Evolutionary conservation across 371 early-diverging fungal genomes (phyloP).

Genomic region (Blakeslea trispora): DNA sequence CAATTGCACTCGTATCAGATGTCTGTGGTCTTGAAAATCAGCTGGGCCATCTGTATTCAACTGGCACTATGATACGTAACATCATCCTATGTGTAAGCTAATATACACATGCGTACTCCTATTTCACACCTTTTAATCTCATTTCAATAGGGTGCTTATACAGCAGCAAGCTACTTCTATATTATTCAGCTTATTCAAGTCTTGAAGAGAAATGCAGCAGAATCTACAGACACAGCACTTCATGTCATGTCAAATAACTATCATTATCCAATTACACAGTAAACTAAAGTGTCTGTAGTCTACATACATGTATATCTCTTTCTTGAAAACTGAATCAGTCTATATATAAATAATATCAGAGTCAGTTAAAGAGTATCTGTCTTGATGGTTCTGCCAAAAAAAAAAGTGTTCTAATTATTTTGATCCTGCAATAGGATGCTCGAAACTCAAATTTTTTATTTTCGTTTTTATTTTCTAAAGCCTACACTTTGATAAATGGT

Average conservation of each 20-base stretch:
- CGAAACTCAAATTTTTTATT: too few species aligned
- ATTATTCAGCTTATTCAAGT: constrained; percentile 7
- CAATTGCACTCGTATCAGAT: constrained; percentile 10
- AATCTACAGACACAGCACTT: constrained; percentile 8
- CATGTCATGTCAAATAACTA: constrained; percentile 8
- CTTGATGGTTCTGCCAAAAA: too few species aligned
- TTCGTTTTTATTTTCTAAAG: too few species aligned
- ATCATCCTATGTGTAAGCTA: constrained; percentile 15
- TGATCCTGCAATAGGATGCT: too few species aligned
- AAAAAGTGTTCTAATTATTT: too few species aligned
- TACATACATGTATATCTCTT: too few species aligned
- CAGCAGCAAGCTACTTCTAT: constrained; percentile 15
- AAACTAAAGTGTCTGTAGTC: too few species aligned
- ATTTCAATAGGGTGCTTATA: constrained; percentile 21
- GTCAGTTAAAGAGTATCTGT: too few species aligned
- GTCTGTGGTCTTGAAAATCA: constrained; percentile 14
- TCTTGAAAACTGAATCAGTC: too few species aligned
- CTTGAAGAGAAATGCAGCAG: constrained; percentile 3
- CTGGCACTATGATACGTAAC: constrained; percentile 13
- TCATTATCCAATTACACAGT: constrained; percentile 12
- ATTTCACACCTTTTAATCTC: not conserved
- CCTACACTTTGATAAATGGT: too few species aligned
- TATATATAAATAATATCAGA: too few species aligned
- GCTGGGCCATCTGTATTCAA: constrained; percentile 6
- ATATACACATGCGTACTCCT: not conserved